phyloP scores from a whole-genome alignment of 2,329 filamentous ascomycete species.

The Fusarium austroafricanum region DNA sequence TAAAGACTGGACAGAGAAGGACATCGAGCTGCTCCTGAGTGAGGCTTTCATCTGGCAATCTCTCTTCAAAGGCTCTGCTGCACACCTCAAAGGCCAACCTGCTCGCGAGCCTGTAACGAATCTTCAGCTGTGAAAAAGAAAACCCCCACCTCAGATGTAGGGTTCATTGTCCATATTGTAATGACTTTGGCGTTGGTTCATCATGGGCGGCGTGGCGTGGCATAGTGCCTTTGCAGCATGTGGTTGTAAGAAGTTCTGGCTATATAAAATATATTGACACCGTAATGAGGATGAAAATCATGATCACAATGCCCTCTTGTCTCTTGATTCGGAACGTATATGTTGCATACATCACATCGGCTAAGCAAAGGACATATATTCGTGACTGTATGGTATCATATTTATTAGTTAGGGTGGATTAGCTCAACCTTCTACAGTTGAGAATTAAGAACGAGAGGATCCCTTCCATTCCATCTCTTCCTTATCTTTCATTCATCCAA shows the following conservation, averaged over 20 bases:
- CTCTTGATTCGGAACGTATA: background rate
- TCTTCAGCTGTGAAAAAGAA: slow-evolving; percentile 49
- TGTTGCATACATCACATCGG: background rate
- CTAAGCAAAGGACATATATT: background rate
- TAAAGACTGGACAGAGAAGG: slow-evolving; percentile 95
- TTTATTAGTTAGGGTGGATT: slow-evolving; percentile 18
- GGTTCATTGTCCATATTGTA: slow-evolving; percentile 8
- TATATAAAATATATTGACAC: slow-evolving; percentile 33
- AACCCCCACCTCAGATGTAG: background rate
- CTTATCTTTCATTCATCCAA: slow-evolving; percentile 22
- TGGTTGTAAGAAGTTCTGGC: slow-evolving; percentile 9
- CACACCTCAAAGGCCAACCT: slow-evolving; percentile 76
- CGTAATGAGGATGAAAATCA: slow-evolving; percentile 40
- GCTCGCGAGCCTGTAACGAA: slow-evolving; percentile 52
- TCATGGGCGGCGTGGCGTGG: background rate
- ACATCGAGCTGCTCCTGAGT: slow-evolving; percentile 93
- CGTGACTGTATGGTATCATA: slow-evolving; percentile 22
- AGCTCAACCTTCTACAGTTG: slow-evolving; percentile 22
- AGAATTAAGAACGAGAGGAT: slow-evolving; percentile 28
- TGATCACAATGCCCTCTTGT: slow-evolving; percentile 10
- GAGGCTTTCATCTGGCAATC: slow-evolving; percentile 99
- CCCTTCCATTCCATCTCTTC: slow-evolving; percentile 23
- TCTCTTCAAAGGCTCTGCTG: slow-evolving; percentile 92
- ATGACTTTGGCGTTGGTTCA: slow-evolving; percentile 15
- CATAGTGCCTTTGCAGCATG: background rate